Conservation (phyloP, 2,329 filamentous ascomycete genomes). For the Neoarthrinium moseri region DNA sequence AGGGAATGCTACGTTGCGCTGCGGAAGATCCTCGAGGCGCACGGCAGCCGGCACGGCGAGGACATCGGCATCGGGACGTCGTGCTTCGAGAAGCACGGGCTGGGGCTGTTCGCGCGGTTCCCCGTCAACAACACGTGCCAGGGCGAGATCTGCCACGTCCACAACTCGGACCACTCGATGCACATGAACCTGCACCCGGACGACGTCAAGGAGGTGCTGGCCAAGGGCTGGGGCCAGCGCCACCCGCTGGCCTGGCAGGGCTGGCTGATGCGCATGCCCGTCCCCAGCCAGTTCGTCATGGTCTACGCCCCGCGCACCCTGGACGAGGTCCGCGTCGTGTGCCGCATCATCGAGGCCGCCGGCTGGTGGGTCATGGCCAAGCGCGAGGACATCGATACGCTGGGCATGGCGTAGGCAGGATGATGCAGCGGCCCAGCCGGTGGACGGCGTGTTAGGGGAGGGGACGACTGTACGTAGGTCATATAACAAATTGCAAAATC, state of each 20-base stretch:
- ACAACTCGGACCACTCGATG: constrained; percentile 72
- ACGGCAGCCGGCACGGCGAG: constrained; percentile 45
- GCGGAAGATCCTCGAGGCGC: constrained; percentile 47
- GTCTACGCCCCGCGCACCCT: constrained; percentile 72
- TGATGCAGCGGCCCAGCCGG: too few relatives aligned
- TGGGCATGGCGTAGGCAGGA: background rate
- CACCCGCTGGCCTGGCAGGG: constrained; percentile 67
- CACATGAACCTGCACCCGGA: constrained; percentile 79
- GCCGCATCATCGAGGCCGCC: constrained; percentile 70
- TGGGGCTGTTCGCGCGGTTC: constrained; percentile 68
- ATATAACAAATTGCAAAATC: too few relatives aligned
- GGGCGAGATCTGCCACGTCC: constrained; percentile 81
- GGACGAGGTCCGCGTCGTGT: constrained; percentile 65
- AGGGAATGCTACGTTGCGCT: constrained; percentile 54
- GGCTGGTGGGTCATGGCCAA: constrained; percentile 63
- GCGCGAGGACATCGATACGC: constrained; percentile 34
- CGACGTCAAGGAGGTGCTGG: constrained; percentile 70
- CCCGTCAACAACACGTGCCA: constrained; percentile 69
- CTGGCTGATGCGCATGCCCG: constrained; percentile 62
- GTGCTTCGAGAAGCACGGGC: constrained; percentile 80
- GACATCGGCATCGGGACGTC: constrained; percentile 63
- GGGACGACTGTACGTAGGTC: too few relatives aligned
- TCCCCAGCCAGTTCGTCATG: constrained; percentile 76
- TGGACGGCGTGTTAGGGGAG: too few relatives aligned
- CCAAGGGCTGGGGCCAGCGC: constrained; percentile 76